These are phyloP conservation scores for Geotrichum citri-aurantii DNA, from an alignment of 1,139 yeast species.

Conservation along the genomic window DNA sequence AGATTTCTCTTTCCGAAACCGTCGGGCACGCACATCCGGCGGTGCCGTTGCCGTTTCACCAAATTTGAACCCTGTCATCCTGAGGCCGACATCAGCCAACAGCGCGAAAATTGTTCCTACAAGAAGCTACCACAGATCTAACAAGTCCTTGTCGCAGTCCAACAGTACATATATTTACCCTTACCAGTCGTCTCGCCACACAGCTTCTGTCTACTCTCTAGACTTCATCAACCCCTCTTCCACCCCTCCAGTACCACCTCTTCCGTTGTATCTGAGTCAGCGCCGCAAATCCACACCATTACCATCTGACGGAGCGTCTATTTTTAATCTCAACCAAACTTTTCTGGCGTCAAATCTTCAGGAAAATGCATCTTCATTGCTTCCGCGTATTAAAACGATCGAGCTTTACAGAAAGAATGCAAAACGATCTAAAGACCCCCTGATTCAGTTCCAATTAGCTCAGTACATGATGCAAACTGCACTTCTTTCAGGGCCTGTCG, in stretches of 20 bases:
- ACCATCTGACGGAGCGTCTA: neutral
- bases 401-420: conserved; percentile 85
- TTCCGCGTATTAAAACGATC: conserved; percentile 80
- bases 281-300: neutral
- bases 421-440: conserved; percentile 77
- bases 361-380: conserved; percentile 36
- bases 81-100: neutral
- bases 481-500: conserved; percentile 33
- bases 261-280: neutral
- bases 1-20: neutral
- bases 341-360: conserved; percentile 33
- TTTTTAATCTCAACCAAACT: conserved; percentile 24
- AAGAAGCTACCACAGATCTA: neutral
- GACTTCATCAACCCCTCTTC: neutral
- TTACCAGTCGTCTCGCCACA: neutral
- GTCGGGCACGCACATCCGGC: neutral
- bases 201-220: neutral
- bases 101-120: neutral
- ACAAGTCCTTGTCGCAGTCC: neutral
- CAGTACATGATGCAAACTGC: conserved; percentile 89
- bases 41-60: neutral
- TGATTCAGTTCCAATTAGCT: conserved; percentile 81
- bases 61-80: neutral
- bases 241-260: neutral
- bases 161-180: neutral